Evolutionary conservation across 2,329 filamentous ascomycete genomes (phyloP), one percentile per base, ranked within the genome.

Genomic region (Fusarium burgessii): DNA sequence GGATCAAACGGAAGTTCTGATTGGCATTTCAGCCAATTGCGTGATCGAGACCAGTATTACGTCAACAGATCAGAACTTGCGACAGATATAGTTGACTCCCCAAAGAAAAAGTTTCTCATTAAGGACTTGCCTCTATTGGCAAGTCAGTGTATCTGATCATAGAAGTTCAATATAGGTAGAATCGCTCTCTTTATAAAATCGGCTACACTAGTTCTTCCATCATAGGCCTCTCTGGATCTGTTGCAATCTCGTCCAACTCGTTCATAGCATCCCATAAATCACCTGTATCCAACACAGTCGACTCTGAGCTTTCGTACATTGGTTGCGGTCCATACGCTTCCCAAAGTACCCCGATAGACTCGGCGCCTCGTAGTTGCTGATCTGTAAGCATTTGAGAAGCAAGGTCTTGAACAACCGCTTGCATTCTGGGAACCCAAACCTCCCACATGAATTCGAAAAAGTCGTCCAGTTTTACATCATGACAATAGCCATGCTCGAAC

Each of bases 41-140:
- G 63, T 66, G 61, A 66, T 66, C 36, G 32, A n/a, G 11, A n/a
- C 13, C 17, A 20, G n/a, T 15, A 60, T 66, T 66, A 66, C 61
- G 61, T 52, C 63, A 66, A 50, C 15, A n/a, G 4, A 1, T 15
- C 3, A 14, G 20, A 18, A 8, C 1, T 20, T 4, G 4, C 6
- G 13, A 18, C 1, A 41, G 17, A 35, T n/a, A n/a, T n/a, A n/a
- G n/a, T n/a, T n/a, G n/a, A n/a, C n/a, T n/a, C n/a, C n/a, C n/a
- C n/a, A n/a, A n/a, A n/a, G n/a, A n/a, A n/a, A n/a, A n/a, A n/a
- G n/a, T n/a, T n/a, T n/a, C n/a, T n/a, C n/a, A n/a, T n/a, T n/a
- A n/a, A n/a, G n/a, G n/a, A n/a, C n/a, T n/a, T n/a, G n/a, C n/a
- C n/a, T n/a, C n/a, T n/a, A n/a, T n/a, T n/a, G n/a, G n/a, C n/a